Evolutionary conservation across 2,329 filamentous ascomycete species (phyloP), one percentile per base, ranked within the genome.

Genomic region (Alternaria sp.): DNA sequence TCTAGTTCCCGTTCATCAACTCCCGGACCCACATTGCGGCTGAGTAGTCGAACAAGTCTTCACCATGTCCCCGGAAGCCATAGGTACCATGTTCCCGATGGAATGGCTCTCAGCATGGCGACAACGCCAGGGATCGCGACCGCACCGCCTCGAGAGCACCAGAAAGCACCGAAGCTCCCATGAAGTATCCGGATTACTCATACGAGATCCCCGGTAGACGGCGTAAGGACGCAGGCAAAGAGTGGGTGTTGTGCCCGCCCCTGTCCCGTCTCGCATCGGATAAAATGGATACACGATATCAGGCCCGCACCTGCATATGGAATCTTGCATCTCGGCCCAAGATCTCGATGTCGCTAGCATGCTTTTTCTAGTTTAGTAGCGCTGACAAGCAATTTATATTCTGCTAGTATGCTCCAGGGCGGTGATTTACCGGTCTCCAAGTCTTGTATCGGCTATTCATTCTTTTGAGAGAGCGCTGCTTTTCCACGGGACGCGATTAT

Each of bases 281-380:
- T 62, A 62, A 62, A 54, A 26, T 11, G 47, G n/a, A 49, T n/a
- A 19, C 52, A 36, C 40, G 47, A 32, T 32, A 43, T 43, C 28
- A 54, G 23, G 40, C 55, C 32, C 43, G 44, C 26, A 21, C 32
- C 28, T 58, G 46, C 55, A 44, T 58, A 49, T 11, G 21, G 11
- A 36, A 61, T 57, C 32, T 50, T 51, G 36, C 9, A 40, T 40
- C 36, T 40, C 36, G 36, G 36, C 15, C 36, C 36, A 19, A 32
- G 12, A 36, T 57, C 26, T 50, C 54, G 54, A 57, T 57, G n/a
- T 50, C 43, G 47, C 59, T 59, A 58, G 59, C 17, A 59, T 62
- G 54, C 54, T 32, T 46, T 13, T 44, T 6, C 47, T 25, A 44
- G 26, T 13, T 47, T 40, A 52, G 45, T 62, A 44, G 28, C 17